These are phyloP conservation scores for Globisporangium okanoganense DNA, from an alignment of 352 stramenopile genomes.

Conservation along the genomic window DNA sequence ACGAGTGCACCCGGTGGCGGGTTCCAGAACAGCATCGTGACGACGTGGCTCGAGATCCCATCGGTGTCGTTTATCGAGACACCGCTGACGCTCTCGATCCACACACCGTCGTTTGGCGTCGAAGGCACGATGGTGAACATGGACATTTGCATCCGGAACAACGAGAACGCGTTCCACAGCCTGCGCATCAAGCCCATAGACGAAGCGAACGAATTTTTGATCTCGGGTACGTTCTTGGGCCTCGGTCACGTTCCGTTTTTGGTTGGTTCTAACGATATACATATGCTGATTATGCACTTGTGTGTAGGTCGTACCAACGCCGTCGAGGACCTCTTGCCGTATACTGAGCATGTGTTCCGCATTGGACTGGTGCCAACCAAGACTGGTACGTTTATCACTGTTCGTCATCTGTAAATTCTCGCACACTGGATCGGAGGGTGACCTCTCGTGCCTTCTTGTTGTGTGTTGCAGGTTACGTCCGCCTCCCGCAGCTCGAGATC, in stretches of 20 bases:
- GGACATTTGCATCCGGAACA: conserved; percentile 65
- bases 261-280: background rate
- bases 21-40: conserved; percentile 49
- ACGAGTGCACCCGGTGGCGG: conserved; percentile 22
- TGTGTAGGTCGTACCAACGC: conserved; percentile 58
- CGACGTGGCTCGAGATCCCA: conserved; percentile 59
- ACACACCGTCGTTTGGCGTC: conserved; percentile 69
- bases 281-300: too few species aligned
- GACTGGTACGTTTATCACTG: conserved; percentile 38
- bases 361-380: conserved; percentile 75
- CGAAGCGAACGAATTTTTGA: conserved; percentile 70
- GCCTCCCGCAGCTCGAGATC: conserved; percentile 72
- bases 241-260: too few species aligned
- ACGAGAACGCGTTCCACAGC: conserved; percentile 65
- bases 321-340: conserved; percentile 70
- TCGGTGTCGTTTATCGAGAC: conserved; percentile 63
- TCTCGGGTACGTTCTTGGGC: conserved; percentile 36
- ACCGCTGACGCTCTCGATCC: conserved; percentile 59
- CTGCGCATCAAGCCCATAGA: conserved; percentile 69
- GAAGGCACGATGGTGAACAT: conserved; percentile 56
- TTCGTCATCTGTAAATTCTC: background rate
- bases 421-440: conserved; percentile 4
- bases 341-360: conserved; percentile 56
- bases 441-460: conserved; percentile 11
- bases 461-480: conserved; percentile 45